Evolutionary conservation across 139 green algal species (phyloP).

Genomic region (Chlorella sorokiniana): DNA sequence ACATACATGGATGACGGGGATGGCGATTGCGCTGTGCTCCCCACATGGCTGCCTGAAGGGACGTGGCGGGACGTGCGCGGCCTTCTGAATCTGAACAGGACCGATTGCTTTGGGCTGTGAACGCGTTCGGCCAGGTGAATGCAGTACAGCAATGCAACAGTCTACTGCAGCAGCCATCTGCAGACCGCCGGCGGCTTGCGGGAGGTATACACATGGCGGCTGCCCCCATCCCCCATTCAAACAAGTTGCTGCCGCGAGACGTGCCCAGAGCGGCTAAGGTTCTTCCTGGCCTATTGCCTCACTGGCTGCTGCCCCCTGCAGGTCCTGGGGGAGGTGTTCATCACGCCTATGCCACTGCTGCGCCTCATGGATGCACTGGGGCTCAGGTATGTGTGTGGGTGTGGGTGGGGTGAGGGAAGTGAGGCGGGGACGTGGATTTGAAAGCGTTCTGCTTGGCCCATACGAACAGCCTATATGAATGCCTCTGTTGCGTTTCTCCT

Average conservation of each 20-base stretch:
- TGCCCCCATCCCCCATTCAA: no score
- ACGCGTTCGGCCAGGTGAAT: conserved; percentile 59
- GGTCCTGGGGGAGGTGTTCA: conserved; percentile 73
- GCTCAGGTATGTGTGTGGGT: neutral
- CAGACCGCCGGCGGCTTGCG: no score
- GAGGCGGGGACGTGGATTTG: no score
- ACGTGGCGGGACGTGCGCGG: conserved; percentile 25
- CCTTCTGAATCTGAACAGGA: conserved; percentile 44
- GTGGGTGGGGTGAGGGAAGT: no score
- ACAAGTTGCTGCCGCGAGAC: no score
- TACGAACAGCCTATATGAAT: neutral
- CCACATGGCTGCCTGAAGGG: conserved; percentile 11
- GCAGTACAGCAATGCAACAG: neutral
- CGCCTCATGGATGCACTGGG: conserved; percentile 53
- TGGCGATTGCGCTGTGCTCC: neutral
- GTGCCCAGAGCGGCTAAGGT: no score
- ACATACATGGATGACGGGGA: neutral
- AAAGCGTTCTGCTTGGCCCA: no score
- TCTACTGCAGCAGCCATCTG: no score
- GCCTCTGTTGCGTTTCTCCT: neutral
- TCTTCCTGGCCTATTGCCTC: no score
- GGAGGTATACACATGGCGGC: no score
- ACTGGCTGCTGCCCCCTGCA: conserved; percentile 23
- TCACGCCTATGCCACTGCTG: conserved; percentile 76
- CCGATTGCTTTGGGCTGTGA: conserved; percentile 65